Evolutionary conservation across 83 land plant genomes (phyloP).

Genomic region (Larix sibirica): DNA sequence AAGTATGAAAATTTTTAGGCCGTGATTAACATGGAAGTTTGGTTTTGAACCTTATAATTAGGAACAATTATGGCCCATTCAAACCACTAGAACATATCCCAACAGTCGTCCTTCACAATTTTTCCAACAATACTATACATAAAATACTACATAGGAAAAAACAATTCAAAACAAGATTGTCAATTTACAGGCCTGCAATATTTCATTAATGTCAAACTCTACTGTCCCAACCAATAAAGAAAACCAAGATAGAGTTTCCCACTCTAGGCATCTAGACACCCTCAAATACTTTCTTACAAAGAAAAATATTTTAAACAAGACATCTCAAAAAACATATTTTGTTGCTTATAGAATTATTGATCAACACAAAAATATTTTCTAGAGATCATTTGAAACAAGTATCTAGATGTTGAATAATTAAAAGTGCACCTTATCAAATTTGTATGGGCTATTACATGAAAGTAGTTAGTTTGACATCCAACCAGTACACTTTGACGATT

Average conservation of each 20-base stretch:
- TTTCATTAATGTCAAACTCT: background rate
- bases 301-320: background rate
- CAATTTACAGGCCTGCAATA: background rate
- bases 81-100: no score
- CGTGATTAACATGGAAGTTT: no score
- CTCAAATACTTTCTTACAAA: background rate
- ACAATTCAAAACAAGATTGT: no score
- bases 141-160: no score
- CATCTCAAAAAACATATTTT: background rate
- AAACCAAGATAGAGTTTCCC: background rate
- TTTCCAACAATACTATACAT: no score
- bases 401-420: background rate
- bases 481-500: conserved; percentile 66
- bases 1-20: no score
- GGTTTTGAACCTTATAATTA: no score
- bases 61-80: no score
- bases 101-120: no score
- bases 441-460: conserved; percentile 61
- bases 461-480: conserved; percentile 85
- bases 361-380: background rate
- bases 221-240: background rate
- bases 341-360: background rate
- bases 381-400: background rate
- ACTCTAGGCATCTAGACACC: background rate
- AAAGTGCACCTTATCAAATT: conserved; percentile 48